Percentiles rank a stretch among this genome's conserved stretches.
Conservation (phyloP, 345 rosid species). For the Arabidopsis arenosa region DNA sequence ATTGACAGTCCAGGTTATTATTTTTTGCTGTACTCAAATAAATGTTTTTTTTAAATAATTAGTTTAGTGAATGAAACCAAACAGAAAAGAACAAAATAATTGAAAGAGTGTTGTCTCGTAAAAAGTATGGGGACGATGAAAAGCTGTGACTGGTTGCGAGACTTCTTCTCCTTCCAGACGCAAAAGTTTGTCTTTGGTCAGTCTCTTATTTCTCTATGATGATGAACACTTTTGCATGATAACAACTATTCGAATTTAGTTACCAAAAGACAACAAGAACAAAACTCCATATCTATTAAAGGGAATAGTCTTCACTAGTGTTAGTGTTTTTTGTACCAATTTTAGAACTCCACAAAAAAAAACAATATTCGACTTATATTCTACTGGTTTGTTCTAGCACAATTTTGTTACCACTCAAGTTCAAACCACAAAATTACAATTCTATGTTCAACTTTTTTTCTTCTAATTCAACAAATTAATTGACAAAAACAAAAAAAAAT, state of each 20-base stretch:
- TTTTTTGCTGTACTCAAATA: conserved; percentile 10
- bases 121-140: conserved; percentile 32
- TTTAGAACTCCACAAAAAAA: not conserved
- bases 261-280: conserved; percentile 22
- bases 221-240: conserved; percentile 34
- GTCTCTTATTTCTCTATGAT: conserved; percentile 35
- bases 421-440: not conserved
- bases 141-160: conserved; percentile 41
- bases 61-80: conserved; percentile 28
- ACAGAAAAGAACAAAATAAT: conserved; percentile 42
- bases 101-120: conserved; percentile 39
- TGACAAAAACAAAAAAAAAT: not conserved
- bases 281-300: not conserved
- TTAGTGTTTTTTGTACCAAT: not conserved
- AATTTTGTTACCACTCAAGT: not conserved
- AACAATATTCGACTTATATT: not conserved
- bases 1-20: conserved; percentile 11
- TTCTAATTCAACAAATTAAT: not conserved
- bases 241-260: conserved; percentile 32
- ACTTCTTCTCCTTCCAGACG: conserved; percentile 34
- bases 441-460: not conserved
- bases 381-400: not conserved
- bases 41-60: not conserved
- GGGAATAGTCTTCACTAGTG: not conserved
- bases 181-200: conserved; percentile 37